Percentiles rank a stretch among this genome's conserved stretches.
Evolutionary conservation across 1,284 basidiomycete species (phyloP).

Genomic region (Leccinum pachyderme): DNA sequence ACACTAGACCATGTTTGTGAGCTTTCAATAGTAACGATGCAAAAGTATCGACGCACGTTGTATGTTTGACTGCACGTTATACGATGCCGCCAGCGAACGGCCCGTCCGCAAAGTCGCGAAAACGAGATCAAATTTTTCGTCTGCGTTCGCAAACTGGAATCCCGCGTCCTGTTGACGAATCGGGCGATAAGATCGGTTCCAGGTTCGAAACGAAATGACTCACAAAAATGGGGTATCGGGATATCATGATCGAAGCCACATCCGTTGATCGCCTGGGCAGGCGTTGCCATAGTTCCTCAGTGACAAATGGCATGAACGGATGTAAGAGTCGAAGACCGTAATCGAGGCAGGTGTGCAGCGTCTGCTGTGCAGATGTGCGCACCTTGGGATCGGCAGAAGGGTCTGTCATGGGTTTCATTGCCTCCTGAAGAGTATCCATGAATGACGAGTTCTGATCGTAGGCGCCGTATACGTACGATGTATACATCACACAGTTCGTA

Average conservation of each 20-base stretch:
- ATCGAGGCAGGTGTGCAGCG: constrained; percentile 94
- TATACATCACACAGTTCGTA: constrained; percentile 99
- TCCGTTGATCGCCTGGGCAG: constrained; percentile 85
- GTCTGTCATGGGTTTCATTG: constrained; percentile 96
- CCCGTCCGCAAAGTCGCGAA: constrained; percentile 79
- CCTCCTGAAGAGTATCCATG: constrained; percentile 59
- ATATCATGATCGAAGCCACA: constrained; percentile 84
- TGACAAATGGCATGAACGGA: constrained; percentile 99
- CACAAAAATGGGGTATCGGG: constrained; percentile 79
- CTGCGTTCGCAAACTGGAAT: constrained; percentile 73
- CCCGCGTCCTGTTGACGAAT: constrained; percentile 48
- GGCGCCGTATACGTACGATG: constrained; percentile 62
- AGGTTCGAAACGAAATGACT: constrained; percentile 30
- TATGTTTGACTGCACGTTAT: constrained; percentile 87
- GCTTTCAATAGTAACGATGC: neutral
- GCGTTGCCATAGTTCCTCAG: constrained; percentile 98
- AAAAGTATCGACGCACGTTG: constrained; percentile 53
- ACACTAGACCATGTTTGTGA: constrained; percentile 54
- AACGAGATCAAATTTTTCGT: constrained; percentile 84
- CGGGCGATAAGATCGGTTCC: neutral
- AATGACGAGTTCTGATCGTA: constrained; percentile 4
- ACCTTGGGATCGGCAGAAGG: constrained; percentile 61
- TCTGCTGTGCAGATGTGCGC: constrained; percentile 89
- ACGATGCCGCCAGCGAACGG: constrained; percentile 87
- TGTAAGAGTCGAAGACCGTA: constrained; percentile 88